phyloP scores from a whole-genome alignment of 306 rosid genomes.

The Ziziphus jujuba region DNA sequence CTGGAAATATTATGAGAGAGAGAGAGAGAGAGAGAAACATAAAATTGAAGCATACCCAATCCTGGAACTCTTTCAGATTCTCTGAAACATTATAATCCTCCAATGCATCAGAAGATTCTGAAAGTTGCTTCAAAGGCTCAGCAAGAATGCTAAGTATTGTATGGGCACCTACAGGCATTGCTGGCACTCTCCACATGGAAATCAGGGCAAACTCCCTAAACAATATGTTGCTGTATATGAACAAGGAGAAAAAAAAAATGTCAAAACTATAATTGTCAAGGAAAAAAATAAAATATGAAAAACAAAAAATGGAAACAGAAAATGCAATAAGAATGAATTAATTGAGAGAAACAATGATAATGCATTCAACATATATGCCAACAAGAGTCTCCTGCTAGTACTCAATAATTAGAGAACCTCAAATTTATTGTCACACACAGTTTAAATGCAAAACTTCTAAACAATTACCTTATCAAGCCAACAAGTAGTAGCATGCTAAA shows the following conservation, averaged over 20 bases:
- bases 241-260: constrained; percentile 7
- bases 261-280: constrained; percentile 22
- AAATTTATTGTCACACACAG: not conserved
- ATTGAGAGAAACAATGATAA: constrained; percentile 4
- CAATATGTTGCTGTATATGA: constrained; percentile 65
- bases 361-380: not conserved
- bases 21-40: constrained; percentile 6
- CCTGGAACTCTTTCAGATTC: constrained; percentile 85
- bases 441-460: not conserved
- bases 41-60: constrained; percentile 63
- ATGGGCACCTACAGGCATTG: constrained; percentile 94
- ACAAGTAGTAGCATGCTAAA: too few species aligned
- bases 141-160: constrained; percentile 87
- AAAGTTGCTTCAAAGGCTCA: constrained; percentile 88
- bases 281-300: constrained; percentile 12
- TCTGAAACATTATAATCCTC: constrained; percentile 58
- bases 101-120: constrained; percentile 59
- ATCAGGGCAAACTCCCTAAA: constrained; percentile 96
- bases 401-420: not conserved
- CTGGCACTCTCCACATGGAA: constrained; percentile 97
- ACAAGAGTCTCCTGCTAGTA: constrained; percentile 1
- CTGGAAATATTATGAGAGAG: constrained; percentile 11
- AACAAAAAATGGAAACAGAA: not conserved
- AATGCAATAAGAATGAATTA: constrained; percentile 5
- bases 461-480: not conserved